Evolutionary conservation across 73 alveolate genomes (phyloP).

Genomic region (Blepharisma stoltei): DNA sequence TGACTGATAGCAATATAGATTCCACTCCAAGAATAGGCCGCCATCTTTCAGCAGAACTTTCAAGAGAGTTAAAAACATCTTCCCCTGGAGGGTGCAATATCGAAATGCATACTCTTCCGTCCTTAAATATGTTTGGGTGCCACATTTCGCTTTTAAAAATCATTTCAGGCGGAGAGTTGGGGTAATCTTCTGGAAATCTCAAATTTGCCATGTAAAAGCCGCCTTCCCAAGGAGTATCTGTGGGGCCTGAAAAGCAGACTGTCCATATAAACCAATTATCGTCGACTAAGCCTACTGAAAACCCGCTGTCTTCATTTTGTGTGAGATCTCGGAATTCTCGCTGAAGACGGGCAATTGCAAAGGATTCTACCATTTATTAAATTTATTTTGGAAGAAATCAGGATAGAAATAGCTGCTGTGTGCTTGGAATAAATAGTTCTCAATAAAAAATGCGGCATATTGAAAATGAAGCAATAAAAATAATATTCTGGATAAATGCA

Average conservation of each 20-base stretch:
- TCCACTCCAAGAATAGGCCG: slow-evolving; percentile 89
- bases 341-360: too few relatives aligned
- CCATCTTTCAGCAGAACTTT: slow-evolving; percentile 45
- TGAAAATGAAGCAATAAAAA: too few relatives aligned
- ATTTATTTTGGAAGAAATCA: too few relatives aligned
- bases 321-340: slow-evolving; percentile 23
- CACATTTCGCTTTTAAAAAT: slow-evolving; percentile 88
- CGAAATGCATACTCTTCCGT: slow-evolving; percentile 46
- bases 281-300: slow-evolving; percentile 82
- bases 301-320: slow-evolving; percentile 30
- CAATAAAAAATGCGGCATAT: too few relatives aligned
- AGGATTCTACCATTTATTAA: too few relatives aligned
- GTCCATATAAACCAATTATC: slow-evolving; percentile 74
- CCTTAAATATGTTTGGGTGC: slow-evolving; percentile 82
- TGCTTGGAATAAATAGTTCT: too few relatives aligned
- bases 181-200: slow-evolving; percentile 88
- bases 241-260: slow-evolving; percentile 81
- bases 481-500: too few relatives aligned
- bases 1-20: slow-evolving; percentile 69
- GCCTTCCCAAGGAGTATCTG: slow-evolving; percentile 86
- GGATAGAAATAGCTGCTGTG: too few relatives aligned
- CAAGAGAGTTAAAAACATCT: slow-evolving; percentile 55
- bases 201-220: slow-evolving; percentile 79
- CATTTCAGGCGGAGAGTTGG: slow-evolving; percentile 89
- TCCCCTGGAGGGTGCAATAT: slow-evolving; percentile 61